Base-by-base conservation (phyloP, 805 yeast genomes). In the Metschnikowia colocasiae region DNA sequence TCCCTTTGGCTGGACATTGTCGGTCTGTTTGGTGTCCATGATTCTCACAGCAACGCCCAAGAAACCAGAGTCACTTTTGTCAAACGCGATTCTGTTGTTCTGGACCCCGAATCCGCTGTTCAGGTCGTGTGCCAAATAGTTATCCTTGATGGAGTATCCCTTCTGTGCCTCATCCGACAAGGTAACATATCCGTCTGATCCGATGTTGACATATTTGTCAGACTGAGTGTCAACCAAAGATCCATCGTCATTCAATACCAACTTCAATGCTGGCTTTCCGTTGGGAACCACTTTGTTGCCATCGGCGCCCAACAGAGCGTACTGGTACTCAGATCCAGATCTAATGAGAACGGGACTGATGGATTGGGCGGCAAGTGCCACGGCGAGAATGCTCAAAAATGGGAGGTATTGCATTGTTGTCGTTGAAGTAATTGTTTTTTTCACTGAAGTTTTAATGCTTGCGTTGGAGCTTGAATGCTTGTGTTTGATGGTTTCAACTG, bases 301-400 rank as follows among this genome's bases (percentile, higher is more conserved):
- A 23, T 41, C 40, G 7, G 49, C 22, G 48, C 37, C 22, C 47
- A 31, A 43, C 40, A 26, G 29, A 9, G 41, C 29, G 52, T 57
- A 62, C 33, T 62, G 68, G 56, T 53, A 60, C 6, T 36, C 43
- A 8, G 65, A 53, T 9, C 65, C 68, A 8, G 67, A 62, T 39
- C 58, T 57, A 30, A 62, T 59, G 30, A 58, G 49, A 23, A 60
- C 43, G 13, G 59, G 52, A 19, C 50, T 40, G 47, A 63, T 53
- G 15, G 55, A 43, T 42, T 51, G 52, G 10, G 59, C 62, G 15
- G 67, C 63, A 22, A 57, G 45, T 27, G 64, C 66, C 35, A 60
- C 46, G 47, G 64, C 55, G 46, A 56, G 51, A 22, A 62, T 33
- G 29, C 62, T 45, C 39, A 60, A 47, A 34, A 57, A 45, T 7